phyloP scores from a whole-genome alignment of 345 rosid genomes.

The Pugionium cornutum region DNA sequence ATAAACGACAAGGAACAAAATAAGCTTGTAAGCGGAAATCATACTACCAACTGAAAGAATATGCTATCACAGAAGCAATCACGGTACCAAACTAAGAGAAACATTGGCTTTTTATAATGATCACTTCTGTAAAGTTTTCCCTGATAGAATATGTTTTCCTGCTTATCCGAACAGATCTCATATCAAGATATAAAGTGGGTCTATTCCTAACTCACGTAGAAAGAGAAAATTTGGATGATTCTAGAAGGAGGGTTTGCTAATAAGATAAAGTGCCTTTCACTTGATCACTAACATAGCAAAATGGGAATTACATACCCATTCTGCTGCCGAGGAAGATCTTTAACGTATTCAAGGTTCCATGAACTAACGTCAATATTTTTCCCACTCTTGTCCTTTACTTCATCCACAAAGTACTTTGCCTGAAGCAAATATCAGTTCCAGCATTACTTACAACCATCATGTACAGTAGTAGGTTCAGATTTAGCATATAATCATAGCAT shows the following conservation, averaged over 20 bases:
- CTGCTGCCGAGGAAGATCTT: slow-evolving; percentile 74
- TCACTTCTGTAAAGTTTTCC: background rate
- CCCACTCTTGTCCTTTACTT: slow-evolving; percentile 77
- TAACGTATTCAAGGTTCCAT: slow-evolving; percentile 67
- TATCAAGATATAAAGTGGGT: background rate
- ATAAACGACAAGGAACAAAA: slow-evolving; percentile 1
- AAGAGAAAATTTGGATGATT: background rate
- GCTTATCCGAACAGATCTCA: background rate
- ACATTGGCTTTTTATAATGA: background rate
- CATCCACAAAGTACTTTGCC: slow-evolving; percentile 79
- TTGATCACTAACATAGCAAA: background rate
- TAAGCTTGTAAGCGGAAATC: background rate
- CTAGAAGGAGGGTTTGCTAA: background rate
- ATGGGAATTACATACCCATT: slow-evolving; percentile 54
- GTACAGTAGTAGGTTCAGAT: background rate
- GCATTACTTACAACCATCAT: background rate
- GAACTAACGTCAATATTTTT: slow-evolving; percentile 58
- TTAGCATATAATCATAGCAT: background rate
- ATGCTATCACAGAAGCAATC: background rate
- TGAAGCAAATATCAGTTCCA: slow-evolving; percentile 35
- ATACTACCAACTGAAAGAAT: background rate
- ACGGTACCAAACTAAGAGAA: background rate
- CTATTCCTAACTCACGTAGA: background rate
- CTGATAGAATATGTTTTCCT: background rate
- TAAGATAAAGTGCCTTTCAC: background rate